These are phyloP conservation scores for Fraxinus paxiana DNA, from an alignment of 305 asterid species.

Conservation along the genomic window DNA sequence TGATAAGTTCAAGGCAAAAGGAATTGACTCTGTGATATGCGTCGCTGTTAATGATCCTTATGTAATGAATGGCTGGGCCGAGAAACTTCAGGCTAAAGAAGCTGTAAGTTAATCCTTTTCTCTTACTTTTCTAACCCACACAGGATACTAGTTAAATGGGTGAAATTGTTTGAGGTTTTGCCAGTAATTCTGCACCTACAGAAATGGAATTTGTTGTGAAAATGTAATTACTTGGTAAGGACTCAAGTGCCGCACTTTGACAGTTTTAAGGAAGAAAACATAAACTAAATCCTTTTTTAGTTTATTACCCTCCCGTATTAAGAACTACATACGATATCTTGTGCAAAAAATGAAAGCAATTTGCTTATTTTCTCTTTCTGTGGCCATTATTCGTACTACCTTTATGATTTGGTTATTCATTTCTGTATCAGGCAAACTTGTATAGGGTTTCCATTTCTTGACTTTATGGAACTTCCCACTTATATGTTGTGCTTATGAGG, in stretches of 20 bases:
- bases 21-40: slow-evolving; percentile 81
- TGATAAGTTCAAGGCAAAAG: slow-evolving; percentile 77
- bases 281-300: neutral
- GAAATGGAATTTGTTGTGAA: neutral
- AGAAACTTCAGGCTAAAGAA: slow-evolving; percentile 73
- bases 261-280: neutral
- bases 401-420: neutral
- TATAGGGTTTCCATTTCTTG: neutral
- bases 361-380: neutral
- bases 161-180: neutral
- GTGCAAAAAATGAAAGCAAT: neutral
- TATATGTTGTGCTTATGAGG: neutral
- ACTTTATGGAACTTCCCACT: neutral
- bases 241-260: neutral
- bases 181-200: neutral
- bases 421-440: neutral
- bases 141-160: neutral
- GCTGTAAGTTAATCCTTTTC: slow-evolving; percentile 53
- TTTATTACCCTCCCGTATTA: neutral
- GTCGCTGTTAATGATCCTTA: slow-evolving; percentile 91
- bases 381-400: neutral
- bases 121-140: neutral
- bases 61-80: slow-evolving; percentile 81
- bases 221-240: neutral
- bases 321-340: neutral